A percentile compares a stretch with the other conserved stretches of the same genome.
Evolutionary conservation across 352 stramenopile genomes (phyloP).

Genomic region (Phytopythium delawarense): DNA sequence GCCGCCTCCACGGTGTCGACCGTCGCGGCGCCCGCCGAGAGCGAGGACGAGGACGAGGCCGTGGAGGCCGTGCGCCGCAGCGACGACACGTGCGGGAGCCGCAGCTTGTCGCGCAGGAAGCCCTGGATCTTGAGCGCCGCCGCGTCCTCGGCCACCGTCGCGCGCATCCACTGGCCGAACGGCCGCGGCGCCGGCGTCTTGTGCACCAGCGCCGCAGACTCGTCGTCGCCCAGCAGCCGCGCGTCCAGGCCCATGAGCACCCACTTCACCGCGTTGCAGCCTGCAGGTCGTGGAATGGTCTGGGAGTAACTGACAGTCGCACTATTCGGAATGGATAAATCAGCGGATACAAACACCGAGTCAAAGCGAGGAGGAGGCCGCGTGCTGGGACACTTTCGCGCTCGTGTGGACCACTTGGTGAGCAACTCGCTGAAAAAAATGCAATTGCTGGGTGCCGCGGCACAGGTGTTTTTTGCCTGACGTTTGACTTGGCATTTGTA

Average conservation of each 20-base stretch:
- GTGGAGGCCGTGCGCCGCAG: constrained; percentile 23
- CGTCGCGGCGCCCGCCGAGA: constrained; percentile 11
- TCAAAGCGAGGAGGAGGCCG: too few relatives aligned
- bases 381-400: too few relatives aligned
- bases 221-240: constrained; percentile 11
- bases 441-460: too few relatives aligned
- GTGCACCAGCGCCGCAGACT: constrained; percentile 16
- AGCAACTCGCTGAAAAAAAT: too few relatives aligned
- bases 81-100: constrained; percentile 12
- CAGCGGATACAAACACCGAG: too few relatives aligned
- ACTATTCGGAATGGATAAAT: too few relatives aligned
- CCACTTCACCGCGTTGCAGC: too few relatives aligned
- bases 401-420: too few relatives aligned
- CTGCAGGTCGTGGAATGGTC: too few relatives aligned
- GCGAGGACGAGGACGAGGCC: constrained; percentile 20
- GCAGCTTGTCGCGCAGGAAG: constrained; percentile 31
- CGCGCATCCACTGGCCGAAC: constrained; percentile 31
- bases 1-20: neutral
- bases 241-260: constrained; percentile 21
- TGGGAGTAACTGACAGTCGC: too few relatives aligned
- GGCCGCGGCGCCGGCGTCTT: constrained; percentile 21
- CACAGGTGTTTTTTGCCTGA: too few relatives aligned
- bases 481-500: too few relatives aligned
- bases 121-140: constrained; percentile 31
- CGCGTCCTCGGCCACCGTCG: constrained; percentile 22